Evolutionary conservation across 805 yeast genomes (phyloP).

Genomic region (Candida pseudoglaebosa): DNA sequence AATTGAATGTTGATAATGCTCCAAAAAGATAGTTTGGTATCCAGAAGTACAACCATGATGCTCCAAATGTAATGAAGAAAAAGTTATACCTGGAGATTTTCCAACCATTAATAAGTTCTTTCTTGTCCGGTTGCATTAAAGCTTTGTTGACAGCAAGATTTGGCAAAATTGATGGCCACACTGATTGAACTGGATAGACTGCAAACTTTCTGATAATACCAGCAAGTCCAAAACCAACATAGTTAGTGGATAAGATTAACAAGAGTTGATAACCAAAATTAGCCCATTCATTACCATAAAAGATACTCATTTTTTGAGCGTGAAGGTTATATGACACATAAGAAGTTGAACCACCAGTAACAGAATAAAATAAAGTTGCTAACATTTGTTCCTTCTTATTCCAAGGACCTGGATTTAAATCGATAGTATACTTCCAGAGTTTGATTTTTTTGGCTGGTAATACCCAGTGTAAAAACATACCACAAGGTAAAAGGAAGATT

Average conservation of each 20-base stretch:
- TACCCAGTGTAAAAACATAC: conserved; percentile 30
- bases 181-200: conserved; percentile 22
- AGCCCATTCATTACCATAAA: conserved; percentile 25
- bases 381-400: conserved; percentile 57
- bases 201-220: conserved; percentile 27
- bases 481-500: conserved; percentile 44
- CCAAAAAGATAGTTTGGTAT: conserved; percentile 40
- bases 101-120: conserved; percentile 29
- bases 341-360: conserved; percentile 10
- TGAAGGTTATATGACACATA: conserved; percentile 31
- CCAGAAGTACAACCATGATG: conserved; percentile 45
- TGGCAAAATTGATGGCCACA: conserved; percentile 29
- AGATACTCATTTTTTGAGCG: conserved; percentile 19
- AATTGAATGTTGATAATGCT: conserved; percentile 44
- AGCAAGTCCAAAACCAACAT: conserved; percentile 29
- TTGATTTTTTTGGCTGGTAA: conserved; percentile 40
- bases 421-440: conserved; percentile 29
- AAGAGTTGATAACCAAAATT: conserved; percentile 24
- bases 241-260: conserved; percentile 22
- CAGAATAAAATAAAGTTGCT: conserved; percentile 27
- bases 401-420: conserved; percentile 64
- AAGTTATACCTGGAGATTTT: conserved; percentile 23
- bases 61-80: conserved; percentile 16
- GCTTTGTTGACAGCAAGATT: conserved; percentile 30
- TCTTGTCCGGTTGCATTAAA: conserved; percentile 22